These are phyloP conservation scores for Pholiota adiposa DNA, from an alignment of 1,284 basidiomycete species.

Conservation along the genomic window DNA sequence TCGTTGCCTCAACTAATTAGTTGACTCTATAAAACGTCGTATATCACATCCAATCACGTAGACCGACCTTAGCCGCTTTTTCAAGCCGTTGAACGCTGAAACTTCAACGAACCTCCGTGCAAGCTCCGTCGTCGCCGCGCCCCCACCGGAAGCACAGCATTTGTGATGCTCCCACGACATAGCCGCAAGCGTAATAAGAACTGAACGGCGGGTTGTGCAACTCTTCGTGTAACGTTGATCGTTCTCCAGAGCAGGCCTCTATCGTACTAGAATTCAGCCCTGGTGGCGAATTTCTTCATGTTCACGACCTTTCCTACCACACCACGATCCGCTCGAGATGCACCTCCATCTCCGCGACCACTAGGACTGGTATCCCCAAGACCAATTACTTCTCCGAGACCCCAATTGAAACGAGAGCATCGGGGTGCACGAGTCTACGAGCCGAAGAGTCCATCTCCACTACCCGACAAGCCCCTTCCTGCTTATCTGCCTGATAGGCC, in stretches of 20 bases:
- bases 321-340: conserved; percentile 14
- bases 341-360: conserved; percentile 10
- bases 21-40: too few relatives aligned
- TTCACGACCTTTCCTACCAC: conserved; percentile 25
- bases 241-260: conserved; percentile 27
- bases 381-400: conserved; percentile 10
- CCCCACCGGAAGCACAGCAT: conserved; percentile 1
- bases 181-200: background rate
- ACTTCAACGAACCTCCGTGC: too few relatives aligned
- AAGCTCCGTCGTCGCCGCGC: background rate
- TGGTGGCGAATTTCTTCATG: conserved; percentile 28
- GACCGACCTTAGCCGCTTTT: too few relatives aligned
- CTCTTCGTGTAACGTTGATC: conserved; percentile 21
- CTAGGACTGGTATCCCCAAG: conserved; percentile 11
- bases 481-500: conserved; percentile 25
- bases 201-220: background rate
- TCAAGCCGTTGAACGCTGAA: background rate
- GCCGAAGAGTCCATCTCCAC: conserved; percentile 18
- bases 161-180: conserved; percentile 2
- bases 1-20: too few relatives aligned
- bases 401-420: conserved; percentile 22
- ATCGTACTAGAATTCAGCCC: conserved; percentile 22
- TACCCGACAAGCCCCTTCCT: conserved; percentile 15
- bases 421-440: conserved; percentile 25
- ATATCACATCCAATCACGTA: too few relatives aligned